phyloP scores from a whole-genome alignment of 805 yeast species.

The Yamadazyma sp. region DNA sequence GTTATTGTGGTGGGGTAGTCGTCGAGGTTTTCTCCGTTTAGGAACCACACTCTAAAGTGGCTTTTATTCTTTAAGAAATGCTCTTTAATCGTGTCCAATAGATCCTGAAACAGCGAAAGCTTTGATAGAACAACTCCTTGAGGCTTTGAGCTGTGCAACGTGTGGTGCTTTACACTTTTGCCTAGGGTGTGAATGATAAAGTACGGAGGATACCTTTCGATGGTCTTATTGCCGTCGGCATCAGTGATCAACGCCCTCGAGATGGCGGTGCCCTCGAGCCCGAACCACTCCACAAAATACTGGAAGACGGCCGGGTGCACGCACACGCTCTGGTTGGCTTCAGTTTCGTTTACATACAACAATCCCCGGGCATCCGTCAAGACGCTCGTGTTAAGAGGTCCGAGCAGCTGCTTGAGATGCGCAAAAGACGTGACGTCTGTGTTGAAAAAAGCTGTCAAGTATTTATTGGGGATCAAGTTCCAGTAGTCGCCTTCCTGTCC shows the following conservation, averaged over 20 bases:
- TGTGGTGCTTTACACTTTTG: constrained; percentile 5
- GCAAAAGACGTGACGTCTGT: constrained; percentile 26
- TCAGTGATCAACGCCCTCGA: constrained; percentile 29
- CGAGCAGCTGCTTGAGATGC: constrained; percentile 32
- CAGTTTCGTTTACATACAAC: constrained; percentile 29
- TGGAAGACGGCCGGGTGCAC: constrained; percentile 48
- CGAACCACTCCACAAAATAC: constrained; percentile 54
- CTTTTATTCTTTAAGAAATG: constrained; percentile 19
- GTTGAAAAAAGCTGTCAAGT: constrained; percentile 43
- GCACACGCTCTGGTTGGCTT: constrained; percentile 18
- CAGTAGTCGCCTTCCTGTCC: constrained; percentile 47
- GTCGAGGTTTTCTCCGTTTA: constrained; percentile 24
- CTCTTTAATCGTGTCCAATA: constrained; percentile 27
- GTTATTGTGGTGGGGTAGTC: constrained; percentile 26
- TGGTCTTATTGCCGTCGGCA: constrained; percentile 25
- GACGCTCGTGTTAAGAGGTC: constrained; percentile 46
- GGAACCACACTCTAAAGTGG: constrained; percentile 39
- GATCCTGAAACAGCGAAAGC: constrained; percentile 34
- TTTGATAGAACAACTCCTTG: constrained; percentile 27
- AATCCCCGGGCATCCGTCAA: constrained; percentile 48
- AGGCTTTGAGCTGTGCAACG: constrained; percentile 8
- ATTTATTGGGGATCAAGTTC: constrained; percentile 48
- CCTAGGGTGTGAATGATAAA: constrained; percentile 35
- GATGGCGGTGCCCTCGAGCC: constrained; percentile 40
- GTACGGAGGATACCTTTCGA: constrained; percentile 38